These are phyloP conservation scores for Dothistroma pini DNA, from an alignment of 2,329 filamentous ascomycete genomes.

Conservation along the genomic window DNA sequence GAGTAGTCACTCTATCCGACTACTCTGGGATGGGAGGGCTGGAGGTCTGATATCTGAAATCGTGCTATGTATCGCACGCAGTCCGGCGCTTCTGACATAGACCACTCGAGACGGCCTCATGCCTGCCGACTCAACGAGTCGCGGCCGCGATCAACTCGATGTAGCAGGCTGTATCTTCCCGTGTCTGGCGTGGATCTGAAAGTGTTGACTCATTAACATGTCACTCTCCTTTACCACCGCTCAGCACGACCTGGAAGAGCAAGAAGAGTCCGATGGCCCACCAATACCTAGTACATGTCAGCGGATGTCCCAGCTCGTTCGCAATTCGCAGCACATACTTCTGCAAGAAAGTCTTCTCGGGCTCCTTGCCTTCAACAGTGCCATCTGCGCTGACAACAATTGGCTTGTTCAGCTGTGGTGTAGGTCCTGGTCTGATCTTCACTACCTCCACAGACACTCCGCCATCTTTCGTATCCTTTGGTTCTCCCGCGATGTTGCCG, in stretches of 20 bases:
- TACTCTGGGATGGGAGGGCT: not conserved
- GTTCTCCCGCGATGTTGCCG: not conserved
- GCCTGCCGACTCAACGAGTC: too few species aligned
- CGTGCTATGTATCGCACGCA: too few species aligned
- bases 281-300: slow-evolving; percentile 45
- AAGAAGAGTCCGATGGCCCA: slow-evolving; percentile 49
- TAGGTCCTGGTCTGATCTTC: slow-evolving; percentile 38
- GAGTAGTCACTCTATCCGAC: too few species aligned
- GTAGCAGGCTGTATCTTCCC: too few species aligned
- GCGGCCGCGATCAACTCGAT: too few species aligned
- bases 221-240: slow-evolving; percentile 28
- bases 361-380: slow-evolving; percentile 45
- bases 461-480: slow-evolving; percentile 15
- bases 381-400: slow-evolving; percentile 56
- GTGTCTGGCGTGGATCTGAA: not conserved
- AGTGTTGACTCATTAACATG: not conserved
- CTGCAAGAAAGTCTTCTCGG: slow-evolving; percentile 50
- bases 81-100: too few species aligned
- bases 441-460: slow-evolving; percentile 42
- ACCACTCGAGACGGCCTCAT: too few species aligned
- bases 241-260: slow-evolving; percentile 44
- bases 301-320: not conserved
- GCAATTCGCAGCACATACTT: slow-evolving; percentile 39
- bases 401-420: slow-evolving; percentile 50
- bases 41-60: too few species aligned